Evolutionary conservation across 139 green algal genomes (phyloP), one percentile per base, ranked within the genome.

Genomic region (Nannochloris sp.): DNA sequence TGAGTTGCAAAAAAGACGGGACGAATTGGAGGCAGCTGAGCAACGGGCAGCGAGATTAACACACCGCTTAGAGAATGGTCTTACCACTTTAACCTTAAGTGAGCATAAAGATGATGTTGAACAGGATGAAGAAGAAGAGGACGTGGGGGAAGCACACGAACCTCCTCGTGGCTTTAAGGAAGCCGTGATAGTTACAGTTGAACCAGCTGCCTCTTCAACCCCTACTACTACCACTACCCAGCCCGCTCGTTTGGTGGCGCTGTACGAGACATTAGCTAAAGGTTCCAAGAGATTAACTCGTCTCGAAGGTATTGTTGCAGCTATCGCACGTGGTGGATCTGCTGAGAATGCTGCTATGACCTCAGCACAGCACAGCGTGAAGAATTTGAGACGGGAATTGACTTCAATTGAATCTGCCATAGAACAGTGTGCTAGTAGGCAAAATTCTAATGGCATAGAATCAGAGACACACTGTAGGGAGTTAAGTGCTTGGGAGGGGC

Each of bases 301-400:
- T 4, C 42, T 73, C 19, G 66, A 73, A 30, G 66, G 66, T 48
- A 73, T 73, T 8, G 54, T 73, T 31, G 60, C 60, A 2, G 66
- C 66, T 15, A 58, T 73, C 4, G 46, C 36, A 0, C 66, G 67
- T 30, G 66, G 66, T 29, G 42, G 42, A 19, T 34, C 56, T 6
- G 44, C 60, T 30, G 66, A 73, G 5, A 10, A 59, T 5, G 66
- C 25, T 19, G 61, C 66, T 1, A 42, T 59, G 4, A 12, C 29
- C 19, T 36, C 64, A n/a, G 66, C 66, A 10, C 29, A 29, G 39
- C 66, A 60, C 2, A 58, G 54, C 8, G 66, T 73, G 56, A 51
- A 48, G 31, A 30, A 29, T 48, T 60, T 73, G 31, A 47, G 57
- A 7, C 30, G 45, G 57, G 44, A 59, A 60, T 37, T 73, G 55